These are phyloP conservation scores for Colletotrichum sp. DNA, from an alignment of 2,329 filamentous ascomycete species.

Conservation along the genomic window DNA sequence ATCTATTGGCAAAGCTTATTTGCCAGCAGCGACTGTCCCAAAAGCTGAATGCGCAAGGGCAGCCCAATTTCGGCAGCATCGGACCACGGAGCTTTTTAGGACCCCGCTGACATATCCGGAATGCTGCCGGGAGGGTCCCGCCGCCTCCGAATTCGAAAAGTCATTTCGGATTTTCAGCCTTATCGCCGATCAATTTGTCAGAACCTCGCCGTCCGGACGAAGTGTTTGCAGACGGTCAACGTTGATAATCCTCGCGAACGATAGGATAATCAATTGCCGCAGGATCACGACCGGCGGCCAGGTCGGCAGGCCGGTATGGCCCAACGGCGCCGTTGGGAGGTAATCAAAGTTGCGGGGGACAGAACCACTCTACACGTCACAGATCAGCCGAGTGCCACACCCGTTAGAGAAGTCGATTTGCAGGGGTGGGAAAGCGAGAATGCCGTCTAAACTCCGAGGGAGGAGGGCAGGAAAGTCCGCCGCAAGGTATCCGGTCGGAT, in stretches of 20 bases:
- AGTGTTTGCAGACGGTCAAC: neutral
- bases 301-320: neutral
- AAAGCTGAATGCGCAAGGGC: neutral
- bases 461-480: neutral
- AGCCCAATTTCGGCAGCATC: neutral
- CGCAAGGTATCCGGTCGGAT: neutral
- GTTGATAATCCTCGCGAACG: neutral
- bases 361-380: constrained; percentile 8
- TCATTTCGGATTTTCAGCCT: neutral
- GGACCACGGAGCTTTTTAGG: neutral
- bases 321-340: neutral
- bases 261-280: neutral
- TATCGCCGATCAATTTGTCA: neutral
- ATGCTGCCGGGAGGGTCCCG: neutral
- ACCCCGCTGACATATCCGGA: neutral
- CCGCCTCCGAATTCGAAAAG: neutral
- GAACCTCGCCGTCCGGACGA: neutral
- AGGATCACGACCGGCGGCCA: neutral
- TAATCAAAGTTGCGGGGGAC: constrained; percentile 7
- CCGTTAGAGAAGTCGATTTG: neutral
- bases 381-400: neutral
- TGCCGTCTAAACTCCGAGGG: neutral
- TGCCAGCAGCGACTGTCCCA: no score
- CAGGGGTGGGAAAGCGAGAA: neutral
- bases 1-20: neutral